Base-by-base conservation (phyloP, 495 filamentous ascomycete genomes). In the Lophiotrema nucula region DNA sequence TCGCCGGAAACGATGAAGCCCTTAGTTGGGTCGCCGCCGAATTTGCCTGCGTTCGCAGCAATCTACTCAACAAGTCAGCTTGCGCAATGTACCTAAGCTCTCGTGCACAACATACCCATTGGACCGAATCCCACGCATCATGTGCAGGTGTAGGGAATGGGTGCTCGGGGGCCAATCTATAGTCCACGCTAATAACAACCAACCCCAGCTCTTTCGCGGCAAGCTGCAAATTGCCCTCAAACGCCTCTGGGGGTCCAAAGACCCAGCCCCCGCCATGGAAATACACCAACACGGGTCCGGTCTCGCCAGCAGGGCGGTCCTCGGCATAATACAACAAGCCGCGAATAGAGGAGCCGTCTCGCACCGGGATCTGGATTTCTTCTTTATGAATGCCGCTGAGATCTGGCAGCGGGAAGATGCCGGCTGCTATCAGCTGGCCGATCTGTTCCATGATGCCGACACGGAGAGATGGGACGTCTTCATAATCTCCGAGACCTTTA, bases 191-290 rank as follows among this genome's bases (percentile, higher is more conserved):
- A 13, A 74, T 62, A 11, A 71, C 68, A 15, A 73, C 67, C n/a
- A 71, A 69, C 42, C 68, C 59, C 15, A 66, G 50, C 50, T 73
- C 62, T 10, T 68, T 58, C 5, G 69, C 62, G 22, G 72, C 62
- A 5, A 64, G 59, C 18, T 53, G 50, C 10, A 59, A 31, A 53
- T 54, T 66, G 67, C 70, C 19, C 69, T 59, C 46, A 63, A 66
- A 56, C 69, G 68, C 47, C 72, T 72, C 48, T 58, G 71, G 18
- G 63, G 56, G 18, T 43, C 73, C 73, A 2, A 76, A 62, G 2
- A 69, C 71, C 51, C 72, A 76, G 0, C 73, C 73, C 4, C 73
- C 73, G 19, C 73, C 73, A 53, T 76, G 73, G 55, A 74, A 76
- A 53, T 75, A 73, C 33, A 76, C 62, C 8, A 76, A 60, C 0